Conservation (phyloP, 257 asterid species). For the Capsicum rhomboideum region DNA sequence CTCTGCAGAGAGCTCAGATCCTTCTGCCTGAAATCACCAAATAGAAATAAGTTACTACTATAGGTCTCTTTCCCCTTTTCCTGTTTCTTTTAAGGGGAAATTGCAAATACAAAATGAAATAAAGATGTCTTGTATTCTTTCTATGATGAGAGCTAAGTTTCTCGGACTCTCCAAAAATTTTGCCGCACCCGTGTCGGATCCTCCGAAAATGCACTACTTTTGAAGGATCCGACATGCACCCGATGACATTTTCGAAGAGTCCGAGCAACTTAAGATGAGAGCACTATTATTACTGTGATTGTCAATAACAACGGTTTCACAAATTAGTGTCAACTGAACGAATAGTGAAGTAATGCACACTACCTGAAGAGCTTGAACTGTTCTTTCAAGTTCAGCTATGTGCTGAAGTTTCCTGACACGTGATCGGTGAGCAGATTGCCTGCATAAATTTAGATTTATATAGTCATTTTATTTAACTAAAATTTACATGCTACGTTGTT, state of each 20-base stretch:
- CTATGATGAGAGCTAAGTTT: too few species aligned
- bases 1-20: constrained; percentile 56
- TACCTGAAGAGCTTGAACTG: constrained; percentile 62
- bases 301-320: too few species aligned
- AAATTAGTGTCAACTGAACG: too few species aligned
- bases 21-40: constrained; percentile 46
- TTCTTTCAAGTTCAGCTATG: constrained; percentile 79
- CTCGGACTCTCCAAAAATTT: too few species aligned
- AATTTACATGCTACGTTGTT: not conserved
- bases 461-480: too few species aligned
- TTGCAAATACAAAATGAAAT: not conserved
- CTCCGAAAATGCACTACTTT: too few species aligned
- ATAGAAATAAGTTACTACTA: not conserved
- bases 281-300: too few species aligned
- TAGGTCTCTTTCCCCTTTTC: not conserved
- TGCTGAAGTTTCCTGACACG: constrained; percentile 85
- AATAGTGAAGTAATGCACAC: too few species aligned
- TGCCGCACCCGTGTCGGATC: too few species aligned
- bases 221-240: too few species aligned
- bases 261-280: too few species aligned
- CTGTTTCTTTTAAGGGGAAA: not conserved
- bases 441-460: constrained; percentile 5
- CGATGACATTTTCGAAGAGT: too few species aligned
- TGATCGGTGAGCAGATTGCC: constrained; percentile 81
- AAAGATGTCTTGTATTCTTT: not conserved